These are phyloP conservation scores for Yarrowia sp. DNA, from an alignment of 805 yeast genomes.

Conservation along the genomic window DNA sequence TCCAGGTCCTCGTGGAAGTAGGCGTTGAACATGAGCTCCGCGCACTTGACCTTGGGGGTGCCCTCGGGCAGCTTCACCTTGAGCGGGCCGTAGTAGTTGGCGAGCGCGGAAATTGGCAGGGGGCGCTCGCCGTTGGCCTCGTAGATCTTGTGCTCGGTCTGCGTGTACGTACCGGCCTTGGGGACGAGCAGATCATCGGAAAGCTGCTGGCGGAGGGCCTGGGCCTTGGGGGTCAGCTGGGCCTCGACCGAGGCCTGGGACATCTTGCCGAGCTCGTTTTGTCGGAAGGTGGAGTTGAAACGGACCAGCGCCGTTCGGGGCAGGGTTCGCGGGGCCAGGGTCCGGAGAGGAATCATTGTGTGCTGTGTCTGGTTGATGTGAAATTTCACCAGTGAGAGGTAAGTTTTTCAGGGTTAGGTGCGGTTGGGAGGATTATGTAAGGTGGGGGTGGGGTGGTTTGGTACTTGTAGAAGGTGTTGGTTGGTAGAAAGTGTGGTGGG, in stretches of 20 bases:
- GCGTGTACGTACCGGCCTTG: constrained; percentile 2
- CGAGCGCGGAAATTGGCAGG: constrained; percentile 79
- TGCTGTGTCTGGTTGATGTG: neutral
- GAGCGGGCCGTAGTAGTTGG: constrained; percentile 76
- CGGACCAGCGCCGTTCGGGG: constrained; percentile 26
- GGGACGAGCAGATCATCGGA: constrained; percentile 24
- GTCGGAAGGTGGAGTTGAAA: constrained; percentile 24
- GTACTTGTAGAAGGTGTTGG: neutral
- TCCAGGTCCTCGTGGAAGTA: constrained; percentile 63
- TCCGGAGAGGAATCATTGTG: constrained; percentile 24
- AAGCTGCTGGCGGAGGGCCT: constrained; percentile 24
- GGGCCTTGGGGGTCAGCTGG: constrained; percentile 15
- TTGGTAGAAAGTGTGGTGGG: neutral
- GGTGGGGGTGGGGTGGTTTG: neutral
- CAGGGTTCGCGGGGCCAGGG: constrained; percentile 24
- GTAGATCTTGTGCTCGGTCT: constrained; percentile 22
- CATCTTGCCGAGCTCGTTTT: constrained; percentile 24
- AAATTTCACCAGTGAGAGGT: neutral
- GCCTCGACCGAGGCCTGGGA: constrained; percentile 16
- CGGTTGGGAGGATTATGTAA: neutral
- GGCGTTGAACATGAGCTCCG: constrained; percentile 32
- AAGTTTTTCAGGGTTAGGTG: constrained; percentile 22
- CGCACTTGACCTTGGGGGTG: constrained; percentile 21
- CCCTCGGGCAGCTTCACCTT: constrained; percentile 23
- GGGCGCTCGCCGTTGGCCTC: constrained; percentile 46